These are phyloP conservation scores for Nakazawaea siamensis DNA, from an alignment of 805 yeast species.

Conservation along the genomic window DNA sequence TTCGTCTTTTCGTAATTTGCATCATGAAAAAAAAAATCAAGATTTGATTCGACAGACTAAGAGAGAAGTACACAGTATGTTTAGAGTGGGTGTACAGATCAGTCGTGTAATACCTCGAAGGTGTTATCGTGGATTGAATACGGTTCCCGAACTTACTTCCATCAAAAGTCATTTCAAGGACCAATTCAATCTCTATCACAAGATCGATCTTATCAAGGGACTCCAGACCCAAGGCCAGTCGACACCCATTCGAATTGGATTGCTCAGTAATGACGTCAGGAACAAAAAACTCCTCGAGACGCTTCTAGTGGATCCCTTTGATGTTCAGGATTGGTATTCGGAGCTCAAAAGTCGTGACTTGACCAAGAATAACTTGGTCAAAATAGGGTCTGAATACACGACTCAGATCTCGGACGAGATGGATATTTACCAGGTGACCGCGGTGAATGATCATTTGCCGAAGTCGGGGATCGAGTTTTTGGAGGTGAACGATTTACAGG, in stretches of 20 bases:
- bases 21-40: too few species aligned
- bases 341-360: conserved; percentile 6
- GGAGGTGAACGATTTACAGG: conserved; percentile 15
- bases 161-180: conserved; percentile 6
- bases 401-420: neutral
- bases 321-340: conserved; percentile 8
- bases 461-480: conserved; percentile 19
- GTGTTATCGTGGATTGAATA: too few species aligned
- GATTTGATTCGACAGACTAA: too few species aligned
- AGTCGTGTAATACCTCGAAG: too few species aligned
- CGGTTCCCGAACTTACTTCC: too few species aligned
- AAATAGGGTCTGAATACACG: neutral
- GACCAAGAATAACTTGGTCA: conserved; percentile 9
- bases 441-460: conserved; percentile 12
- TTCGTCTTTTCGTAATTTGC: too few species aligned
- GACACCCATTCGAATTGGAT: conserved; percentile 2
- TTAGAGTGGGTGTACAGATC: too few species aligned
- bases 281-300: conserved; percentile 7
- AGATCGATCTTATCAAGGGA: conserved; percentile 4
- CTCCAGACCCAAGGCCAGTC: neutral
- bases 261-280: conserved; percentile 3
- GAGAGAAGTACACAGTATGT: too few species aligned
- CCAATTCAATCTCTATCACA: conserved; percentile 5
- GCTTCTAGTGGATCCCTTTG: conserved; percentile 10
- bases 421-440: conserved; percentile 6